Base-by-base conservation (phyloP, 805 yeast species). In the Metschnikowia koreensis region DNA sequence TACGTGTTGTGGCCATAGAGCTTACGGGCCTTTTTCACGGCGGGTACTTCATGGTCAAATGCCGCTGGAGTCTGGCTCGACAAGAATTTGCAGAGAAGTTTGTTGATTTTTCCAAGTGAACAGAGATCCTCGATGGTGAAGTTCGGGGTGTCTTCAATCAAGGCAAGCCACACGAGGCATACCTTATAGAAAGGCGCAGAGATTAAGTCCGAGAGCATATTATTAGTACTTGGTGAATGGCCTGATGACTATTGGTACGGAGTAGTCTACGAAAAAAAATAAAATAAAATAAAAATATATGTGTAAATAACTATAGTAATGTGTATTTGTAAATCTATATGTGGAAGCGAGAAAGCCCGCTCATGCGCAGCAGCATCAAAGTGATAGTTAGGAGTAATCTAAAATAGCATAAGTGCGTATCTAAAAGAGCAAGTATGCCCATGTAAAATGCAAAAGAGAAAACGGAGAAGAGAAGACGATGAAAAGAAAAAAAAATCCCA, bases 121-220 rank as follows among this genome's bases (percentile, higher is more conserved):
- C 49, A 50, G 17, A 50, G 3, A 12, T 50, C 53, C 1, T 50
- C 53, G 28, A 41, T 26, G 27, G 46, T 36, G 40, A 41, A 45
- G 6, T 27, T 9, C 26, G 15, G 43, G 10, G 43, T 31, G 40
- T 45, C 46, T 28, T 45, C 53, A n/a, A 50, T 22, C 34, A 40
- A 17, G 11, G 53, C 46, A 16, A 50, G 48, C 53, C 53, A 50
- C 31, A 36, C 37, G 38, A 50, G 48, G 28, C 48, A 43, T 22
- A 34, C 49, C 22, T 41, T 50, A 16, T 45, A 45, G 15, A 50
- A 50, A 13, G 53, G 53, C 29, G 39, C 46, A 9, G 53, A 45
- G 28, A 50, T 15, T 15, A 50, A 22, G 44, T 45, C 53, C 16
- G 53, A 41, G 29, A 45, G 46, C 53, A 50, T 50, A 33, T 7